phyloP scores from a whole-genome alignment of 768 basidiomycete genomes.

The Boletus subcaerulescens region DNA sequence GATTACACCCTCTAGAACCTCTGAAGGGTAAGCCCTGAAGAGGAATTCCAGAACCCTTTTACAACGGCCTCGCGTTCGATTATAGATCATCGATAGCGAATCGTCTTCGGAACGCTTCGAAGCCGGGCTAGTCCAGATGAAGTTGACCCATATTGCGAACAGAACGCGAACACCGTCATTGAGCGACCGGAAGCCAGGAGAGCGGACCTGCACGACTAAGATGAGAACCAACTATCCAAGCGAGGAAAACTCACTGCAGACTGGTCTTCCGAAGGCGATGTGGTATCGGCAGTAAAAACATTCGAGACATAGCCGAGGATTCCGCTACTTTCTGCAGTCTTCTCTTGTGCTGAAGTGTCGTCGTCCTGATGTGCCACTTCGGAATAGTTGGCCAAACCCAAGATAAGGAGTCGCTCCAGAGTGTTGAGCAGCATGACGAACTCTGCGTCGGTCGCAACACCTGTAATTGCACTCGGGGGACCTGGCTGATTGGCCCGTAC shows the following conservation, averaged over 20 bases:
- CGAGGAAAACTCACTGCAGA: slow-evolving; percentile 45
- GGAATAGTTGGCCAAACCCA: slow-evolving; percentile 61
- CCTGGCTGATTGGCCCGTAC: slow-evolving; percentile 40
- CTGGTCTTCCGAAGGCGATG: slow-evolving; percentile 50
- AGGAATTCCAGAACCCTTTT: slow-evolving; percentile 81
- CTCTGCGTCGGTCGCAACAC: slow-evolving; percentile 71
- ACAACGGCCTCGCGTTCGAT: slow-evolving; percentile 63
- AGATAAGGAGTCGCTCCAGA: slow-evolving; percentile 74
- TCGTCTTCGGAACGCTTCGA: slow-evolving; percentile 59
- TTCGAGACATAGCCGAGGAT: slow-evolving; percentile 88
- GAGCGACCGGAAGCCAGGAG: slow-evolving; percentile 73
- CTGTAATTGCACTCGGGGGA: slow-evolving; percentile 41
- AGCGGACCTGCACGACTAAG: slow-evolving; percentile 45
- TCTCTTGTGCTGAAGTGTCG: slow-evolving; percentile 52
- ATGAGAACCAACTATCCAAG: neutral
- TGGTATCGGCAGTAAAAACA: slow-evolving; percentile 79
- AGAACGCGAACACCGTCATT: slow-evolving; percentile 80
- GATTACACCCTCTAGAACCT: slow-evolving; percentile 81
- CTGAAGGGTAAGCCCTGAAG: slow-evolving; percentile 74
- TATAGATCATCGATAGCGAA: slow-evolving; percentile 63
- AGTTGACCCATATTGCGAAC: slow-evolving; percentile 69
- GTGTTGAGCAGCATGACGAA: slow-evolving; percentile 81
- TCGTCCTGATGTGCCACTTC: slow-evolving; percentile 54
- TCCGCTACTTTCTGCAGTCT: slow-evolving; percentile 56
- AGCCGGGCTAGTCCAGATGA: slow-evolving; percentile 47